Evolutionary conservation across 2,329 filamentous ascomycete genomes (phyloP), one percentile per base, ranked within the genome.

Genomic region (Zelopaecilomyces penicillatus): DNA sequence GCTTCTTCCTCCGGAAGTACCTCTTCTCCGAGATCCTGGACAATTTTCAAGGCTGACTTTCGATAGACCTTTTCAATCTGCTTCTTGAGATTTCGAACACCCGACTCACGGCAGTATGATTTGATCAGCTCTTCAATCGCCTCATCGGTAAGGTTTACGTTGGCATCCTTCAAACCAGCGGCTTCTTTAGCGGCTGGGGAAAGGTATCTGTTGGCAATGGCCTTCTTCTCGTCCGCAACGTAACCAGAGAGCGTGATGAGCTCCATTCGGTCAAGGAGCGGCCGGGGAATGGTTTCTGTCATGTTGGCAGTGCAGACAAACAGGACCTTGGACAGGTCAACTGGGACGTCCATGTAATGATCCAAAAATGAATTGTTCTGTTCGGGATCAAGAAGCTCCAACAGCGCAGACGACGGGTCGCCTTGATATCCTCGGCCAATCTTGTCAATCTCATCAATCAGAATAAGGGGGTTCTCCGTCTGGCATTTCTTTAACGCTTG

Each of bases 291-390:
- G 0, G 93, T 98, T 58, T 98, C 93, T 0, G 90, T 95, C 84
- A 97, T 94, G 65, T 98, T 98, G 48, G 93, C 93, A 10, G 93
- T 98, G 74, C 93, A 98, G 36, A 98, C 93, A 61, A 98, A 98
- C 26, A 98, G 76, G 3, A 98, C 93, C 69, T 97, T 97, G 41
- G 90, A 96, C 41, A 98, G 74, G 61, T 98, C 93, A 5, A 98
- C 91, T 0, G 93, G 93, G 1, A 98, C 89, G 63, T 98, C 93
- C 78, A 98, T 88, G 69, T 98, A 98, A 65, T 98, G 93, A 57
- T 98, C 93, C 51, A 98, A 67, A 77, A 98, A 98, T 27, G 90
- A 96, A 61, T 75, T 89, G 69, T 98, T 98, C 63, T 98, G 93
- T 65, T 98, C 93, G 0, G 93, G 93, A 54, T 98, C 93, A 12